Evolutionary conservation across 2,329 filamentous ascomycete species (phyloP).

Genomic region (Trichoderma endophyticum): DNA sequence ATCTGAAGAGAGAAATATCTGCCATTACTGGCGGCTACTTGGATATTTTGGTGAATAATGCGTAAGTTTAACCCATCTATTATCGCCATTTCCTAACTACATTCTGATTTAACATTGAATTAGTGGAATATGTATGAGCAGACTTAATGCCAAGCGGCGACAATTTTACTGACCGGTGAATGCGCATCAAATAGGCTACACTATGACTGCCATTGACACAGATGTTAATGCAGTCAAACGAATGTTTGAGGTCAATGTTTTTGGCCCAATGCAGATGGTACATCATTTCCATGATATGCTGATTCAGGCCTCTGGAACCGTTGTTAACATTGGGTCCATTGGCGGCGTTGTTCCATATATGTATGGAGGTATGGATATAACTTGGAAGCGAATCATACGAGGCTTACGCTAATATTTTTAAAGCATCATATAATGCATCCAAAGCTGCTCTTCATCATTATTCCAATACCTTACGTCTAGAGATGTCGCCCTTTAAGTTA

Average conservation of each 20-base stretch:
- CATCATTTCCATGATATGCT: conserved; percentile 23
- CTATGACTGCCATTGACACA: conserved; percentile 30
- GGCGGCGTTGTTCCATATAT: conserved; percentile 24
- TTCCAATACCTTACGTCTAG: conserved; percentile 23
- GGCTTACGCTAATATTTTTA: background rate
- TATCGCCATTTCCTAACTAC: too few species aligned
- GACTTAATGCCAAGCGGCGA: background rate
- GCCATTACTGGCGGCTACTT: conserved; percentile 14
- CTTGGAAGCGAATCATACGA: too few species aligned
- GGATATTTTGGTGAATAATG: conserved; percentile 5
- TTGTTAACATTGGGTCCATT: conserved; percentile 28
- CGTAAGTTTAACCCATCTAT: background rate
- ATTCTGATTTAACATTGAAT: background rate
- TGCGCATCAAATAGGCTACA: conserved; percentile 22
- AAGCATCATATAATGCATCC: conserved; percentile 24
- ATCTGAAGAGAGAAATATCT: conserved; percentile 21
- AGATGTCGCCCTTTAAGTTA: conserved; percentile 26
- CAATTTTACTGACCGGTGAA: background rate
- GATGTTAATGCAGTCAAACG: conserved; percentile 31
- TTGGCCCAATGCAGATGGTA: conserved; percentile 31
- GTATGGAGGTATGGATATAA: conserved; percentile 18
- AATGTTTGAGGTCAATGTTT: conserved; percentile 44
- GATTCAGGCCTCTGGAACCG: conserved; percentile 24
- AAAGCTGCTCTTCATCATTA: conserved; percentile 27
- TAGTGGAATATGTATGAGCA: conserved; percentile 3